phyloP scores from a whole-genome alignment of 2,329 filamentous ascomycete genomes.

The Fusarium dlaminii region DNA sequence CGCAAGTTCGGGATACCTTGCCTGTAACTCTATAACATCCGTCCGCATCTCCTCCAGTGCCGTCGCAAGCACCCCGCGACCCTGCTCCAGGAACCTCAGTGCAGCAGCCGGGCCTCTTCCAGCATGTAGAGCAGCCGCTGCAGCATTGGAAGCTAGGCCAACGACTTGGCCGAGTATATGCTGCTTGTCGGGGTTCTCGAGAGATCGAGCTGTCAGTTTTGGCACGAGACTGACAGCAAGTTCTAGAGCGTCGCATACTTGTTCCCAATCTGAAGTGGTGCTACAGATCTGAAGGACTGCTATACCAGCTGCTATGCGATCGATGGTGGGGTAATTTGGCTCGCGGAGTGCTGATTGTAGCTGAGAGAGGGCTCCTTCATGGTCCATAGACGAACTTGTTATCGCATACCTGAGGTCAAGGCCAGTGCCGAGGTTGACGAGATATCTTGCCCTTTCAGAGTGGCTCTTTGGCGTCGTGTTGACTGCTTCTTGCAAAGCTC shows the following conservation, averaged over 20 bases:
- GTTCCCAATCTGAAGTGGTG: background rate
- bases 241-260: background rate
- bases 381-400: background rate
- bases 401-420: background rate
- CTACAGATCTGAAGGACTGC: background rate
- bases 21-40: background rate
- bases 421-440: background rate
- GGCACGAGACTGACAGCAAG: background rate
- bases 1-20: background rate
- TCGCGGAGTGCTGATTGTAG: background rate
- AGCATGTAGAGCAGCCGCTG: background rate
- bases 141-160: background rate
- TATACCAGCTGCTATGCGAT: background rate
- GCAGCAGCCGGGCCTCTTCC: background rate
- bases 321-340: background rate
- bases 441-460: background rate
- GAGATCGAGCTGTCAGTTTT: background rate
- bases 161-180: background rate
- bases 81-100: background rate
- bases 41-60: background rate
- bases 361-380: background rate
- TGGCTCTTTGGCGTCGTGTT: background rate
- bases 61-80: background rate
- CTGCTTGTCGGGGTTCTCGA: background rate
- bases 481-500: background rate